These are phyloP conservation scores for Colletotrichum eleusines DNA, from an alignment of 2,329 filamentous ascomycete species.

Conservation along the genomic window DNA sequence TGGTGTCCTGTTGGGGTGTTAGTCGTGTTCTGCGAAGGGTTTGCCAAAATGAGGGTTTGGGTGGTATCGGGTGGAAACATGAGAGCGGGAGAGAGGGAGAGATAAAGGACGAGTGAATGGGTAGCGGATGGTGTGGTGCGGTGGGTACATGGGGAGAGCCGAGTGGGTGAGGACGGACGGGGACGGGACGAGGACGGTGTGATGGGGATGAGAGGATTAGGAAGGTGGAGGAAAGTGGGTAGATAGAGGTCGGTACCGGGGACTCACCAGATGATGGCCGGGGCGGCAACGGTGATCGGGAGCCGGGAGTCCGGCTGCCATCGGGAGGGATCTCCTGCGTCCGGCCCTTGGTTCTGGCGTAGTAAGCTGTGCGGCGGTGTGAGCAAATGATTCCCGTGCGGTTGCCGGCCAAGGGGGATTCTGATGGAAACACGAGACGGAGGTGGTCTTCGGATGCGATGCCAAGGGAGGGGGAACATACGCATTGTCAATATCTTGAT, in stretches of 20 bases:
- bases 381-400: constrained; percentile 5
- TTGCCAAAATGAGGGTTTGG: neutral
- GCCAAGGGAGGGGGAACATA: neutral
- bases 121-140: neutral
- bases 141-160: neutral
- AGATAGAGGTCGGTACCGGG: constrained; percentile 9
- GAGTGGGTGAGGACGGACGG: neutral
- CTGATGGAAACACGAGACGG: neutral
- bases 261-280: constrained; percentile 36
- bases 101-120: neutral
- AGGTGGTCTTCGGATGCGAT: neutral
- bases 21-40: neutral
- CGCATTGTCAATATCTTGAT: neutral
- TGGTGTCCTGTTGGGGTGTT: constrained; percentile 10
- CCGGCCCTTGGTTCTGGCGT: constrained; percentile 39
- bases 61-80: neutral
- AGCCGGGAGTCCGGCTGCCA: constrained; percentile 36
- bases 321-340: constrained; percentile 40
- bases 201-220: neutral
- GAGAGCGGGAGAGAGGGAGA: neutral
- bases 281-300: constrained; percentile 37
- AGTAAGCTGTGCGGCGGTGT: constrained; percentile 29
- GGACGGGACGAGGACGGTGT: too few species aligned
- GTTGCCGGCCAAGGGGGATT: neutral
- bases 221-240: constrained; percentile 18